Evolutionary conservation across 257 asterid species (phyloP).

Genomic region (Vinca minor): DNA sequence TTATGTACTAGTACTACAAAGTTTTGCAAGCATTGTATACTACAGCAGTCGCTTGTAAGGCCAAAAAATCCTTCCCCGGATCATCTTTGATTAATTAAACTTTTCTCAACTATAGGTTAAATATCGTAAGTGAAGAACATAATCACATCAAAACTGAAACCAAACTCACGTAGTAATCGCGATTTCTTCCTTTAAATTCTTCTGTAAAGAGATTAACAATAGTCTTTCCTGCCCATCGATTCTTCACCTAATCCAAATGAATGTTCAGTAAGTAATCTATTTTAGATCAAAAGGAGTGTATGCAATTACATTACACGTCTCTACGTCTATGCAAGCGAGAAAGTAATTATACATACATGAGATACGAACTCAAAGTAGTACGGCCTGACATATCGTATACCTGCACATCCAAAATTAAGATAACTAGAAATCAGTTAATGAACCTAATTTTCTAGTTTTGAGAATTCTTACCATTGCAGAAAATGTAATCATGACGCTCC

Average conservation of each 20-base stretch:
- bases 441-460: background rate
- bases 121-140: background rate
- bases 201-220: constrained; percentile 85
- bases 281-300: background rate
- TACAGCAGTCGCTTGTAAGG: background rate
- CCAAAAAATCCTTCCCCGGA: background rate
- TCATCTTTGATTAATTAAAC: background rate
- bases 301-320: background rate
- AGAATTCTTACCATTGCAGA: constrained; percentile 41
- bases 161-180: constrained; percentile 71
- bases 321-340: background rate
- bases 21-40: background rate
- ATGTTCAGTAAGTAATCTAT: background rate
- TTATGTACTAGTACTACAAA: background rate
- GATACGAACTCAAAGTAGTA: constrained; percentile 91
- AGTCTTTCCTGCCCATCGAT: constrained; percentile 84
- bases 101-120: too few relatives aligned
- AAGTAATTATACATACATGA: constrained; percentile 41
- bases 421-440: background rate
- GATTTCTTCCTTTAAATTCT: constrained; percentile 78
- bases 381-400: constrained; percentile 85
- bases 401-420: constrained; percentile 33
- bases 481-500: constrained; percentile 69
- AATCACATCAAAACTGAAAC: background rate
- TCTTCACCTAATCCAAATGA: constrained; percentile 50